These are phyloP conservation scores for Metschnikowia sp. DNA, from an alignment of 805 yeast species.

Conservation along the genomic window DNA sequence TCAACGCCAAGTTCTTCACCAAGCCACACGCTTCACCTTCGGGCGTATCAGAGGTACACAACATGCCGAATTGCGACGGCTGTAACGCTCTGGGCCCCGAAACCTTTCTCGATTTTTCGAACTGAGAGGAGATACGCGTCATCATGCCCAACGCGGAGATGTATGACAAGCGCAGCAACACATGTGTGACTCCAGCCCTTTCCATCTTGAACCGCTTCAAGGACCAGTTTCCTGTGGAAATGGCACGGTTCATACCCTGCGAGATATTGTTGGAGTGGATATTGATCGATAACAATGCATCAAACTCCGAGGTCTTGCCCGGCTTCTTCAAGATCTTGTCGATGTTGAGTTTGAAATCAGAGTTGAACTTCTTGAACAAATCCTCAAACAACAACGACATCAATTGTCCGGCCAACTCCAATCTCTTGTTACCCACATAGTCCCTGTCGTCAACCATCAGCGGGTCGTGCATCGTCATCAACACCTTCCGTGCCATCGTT, in stretches of 20 bases:
- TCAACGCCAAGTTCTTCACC: slow-evolving; percentile 92
- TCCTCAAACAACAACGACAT: slow-evolving; percentile 95
- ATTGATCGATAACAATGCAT: slow-evolving; percentile 83
- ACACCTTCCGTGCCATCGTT: slow-evolving; percentile 92
- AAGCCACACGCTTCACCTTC: slow-evolving; percentile 99
- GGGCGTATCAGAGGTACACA: slow-evolving; percentile 98
- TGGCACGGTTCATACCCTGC: slow-evolving; percentile 91
- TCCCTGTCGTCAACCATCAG: slow-evolving; percentile 97
- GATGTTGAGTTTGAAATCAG: slow-evolving; percentile 89
- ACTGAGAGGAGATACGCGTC: slow-evolving; percentile 99
- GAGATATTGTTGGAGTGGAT: slow-evolving; percentile 93
- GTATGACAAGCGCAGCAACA: slow-evolving; percentile 83
- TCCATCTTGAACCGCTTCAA: slow-evolving; percentile 99
- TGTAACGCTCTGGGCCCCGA: slow-evolving; percentile 98
- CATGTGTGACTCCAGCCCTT: slow-evolving; percentile 98
- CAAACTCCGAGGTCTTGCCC: slow-evolving; percentile 91
- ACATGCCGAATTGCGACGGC: slow-evolving; percentile 98
- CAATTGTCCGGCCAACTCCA: slow-evolving; percentile 95
- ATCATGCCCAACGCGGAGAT: slow-evolving; percentile 98
- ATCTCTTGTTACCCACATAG: slow-evolving; percentile 95
- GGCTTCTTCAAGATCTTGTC: slow-evolving; percentile 94
- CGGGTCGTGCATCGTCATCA: slow-evolving; percentile 93
- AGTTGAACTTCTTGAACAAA: slow-evolving; percentile 92
- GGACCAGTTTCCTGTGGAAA: slow-evolving; percentile 99
- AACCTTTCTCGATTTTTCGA: slow-evolving; percentile 95